phyloP scores from a whole-genome alignment of 1,284 basidiomycete genomes.

The Papiliotrema flavescens region DNA sequence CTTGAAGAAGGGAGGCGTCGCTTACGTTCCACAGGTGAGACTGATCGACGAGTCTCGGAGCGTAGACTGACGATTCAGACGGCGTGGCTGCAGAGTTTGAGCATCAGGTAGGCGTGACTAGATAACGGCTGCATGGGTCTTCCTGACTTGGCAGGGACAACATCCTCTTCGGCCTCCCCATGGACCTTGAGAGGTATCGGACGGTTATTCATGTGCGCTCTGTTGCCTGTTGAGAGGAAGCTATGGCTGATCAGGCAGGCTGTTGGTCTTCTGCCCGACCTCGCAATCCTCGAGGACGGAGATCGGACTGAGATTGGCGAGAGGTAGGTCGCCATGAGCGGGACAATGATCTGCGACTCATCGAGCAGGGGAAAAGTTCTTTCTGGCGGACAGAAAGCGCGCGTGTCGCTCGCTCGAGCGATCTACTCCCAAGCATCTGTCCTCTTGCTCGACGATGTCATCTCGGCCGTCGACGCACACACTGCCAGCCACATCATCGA shows the following conservation, averaged over 20 bases:
- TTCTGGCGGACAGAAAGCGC: slow-evolving; percentile 59
- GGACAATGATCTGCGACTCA: neutral
- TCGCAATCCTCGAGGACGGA: slow-evolving; percentile 51
- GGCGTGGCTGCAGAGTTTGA: slow-evolving; percentile 54
- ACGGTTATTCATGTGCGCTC: slow-evolving; percentile 54
- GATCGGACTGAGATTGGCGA: slow-evolving; percentile 58
- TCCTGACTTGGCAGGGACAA: slow-evolving; percentile 49
- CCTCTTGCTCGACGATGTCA: slow-evolving; percentile 38
- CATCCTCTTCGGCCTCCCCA: slow-evolving; percentile 54
- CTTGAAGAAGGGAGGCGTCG: slow-evolving; percentile 52
- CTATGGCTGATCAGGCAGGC: slow-evolving; percentile 23
- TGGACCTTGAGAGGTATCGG: slow-evolving; percentile 49
- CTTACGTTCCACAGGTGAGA: slow-evolving; percentile 51
- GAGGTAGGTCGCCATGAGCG: slow-evolving; percentile 20
- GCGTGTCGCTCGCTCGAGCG: slow-evolving; percentile 48
- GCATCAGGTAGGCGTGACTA: slow-evolving; percentile 44
- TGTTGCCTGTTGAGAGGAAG: neutral
- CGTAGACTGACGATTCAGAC: slow-evolving; percentile 10
- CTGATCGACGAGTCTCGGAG: neutral
- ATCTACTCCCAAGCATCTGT: slow-evolving; percentile 38
- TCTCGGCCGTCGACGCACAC: slow-evolving; percentile 64
- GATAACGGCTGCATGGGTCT: slow-evolving; percentile 18
- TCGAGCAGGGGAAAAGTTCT: slow-evolving; percentile 29
- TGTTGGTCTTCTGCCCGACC: slow-evolving; percentile 52
- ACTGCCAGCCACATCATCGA: slow-evolving; percentile 77